Percentiles rank a stretch among this genome's conserved stretches.
Evolutionary conservation across 768 basidiomycete species (phyloP).

Genomic region (Nevesoporus exiguus): DNA sequence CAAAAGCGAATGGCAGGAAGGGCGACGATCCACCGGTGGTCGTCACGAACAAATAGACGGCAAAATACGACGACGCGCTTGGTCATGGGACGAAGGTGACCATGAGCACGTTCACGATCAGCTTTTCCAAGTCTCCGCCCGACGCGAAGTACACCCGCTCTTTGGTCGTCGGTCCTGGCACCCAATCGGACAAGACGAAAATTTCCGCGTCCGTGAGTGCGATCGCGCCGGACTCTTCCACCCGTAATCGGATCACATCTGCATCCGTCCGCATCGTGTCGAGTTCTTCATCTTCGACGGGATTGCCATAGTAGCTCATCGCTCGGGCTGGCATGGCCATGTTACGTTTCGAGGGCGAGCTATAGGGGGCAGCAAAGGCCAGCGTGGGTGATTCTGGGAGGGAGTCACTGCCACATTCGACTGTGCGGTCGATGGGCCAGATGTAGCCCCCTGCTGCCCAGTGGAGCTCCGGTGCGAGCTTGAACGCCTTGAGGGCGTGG

Average conservation of each 20-base stretch:
- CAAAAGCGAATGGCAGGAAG: not conserved
- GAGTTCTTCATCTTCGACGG: slow-evolving; percentile 36
- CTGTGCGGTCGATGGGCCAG: slow-evolving; percentile 70
- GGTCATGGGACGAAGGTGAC: slow-evolving; percentile 64
- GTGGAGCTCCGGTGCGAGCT: slow-evolving; percentile 68
- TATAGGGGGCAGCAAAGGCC: slow-evolving; percentile 22
- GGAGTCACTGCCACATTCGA: slow-evolving; percentile 56
- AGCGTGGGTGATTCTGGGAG: slow-evolving; percentile 26
- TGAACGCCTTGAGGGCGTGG: slow-evolving; percentile 73
- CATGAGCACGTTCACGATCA: slow-evolving; percentile 72
- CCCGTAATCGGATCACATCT: slow-evolving; percentile 46
- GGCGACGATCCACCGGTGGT: slow-evolving; percentile 3
- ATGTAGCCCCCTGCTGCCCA: slow-evolving; percentile 83
- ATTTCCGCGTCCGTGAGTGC: slow-evolving; percentile 62
- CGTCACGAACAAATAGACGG: not conserved
- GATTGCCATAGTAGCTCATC: slow-evolving; percentile 44
- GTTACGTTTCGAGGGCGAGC: slow-evolving; percentile 21
- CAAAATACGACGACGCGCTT: too few relatives aligned
- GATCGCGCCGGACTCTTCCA: slow-evolving; percentile 68
- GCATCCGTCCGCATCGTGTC: slow-evolving; percentile 28
- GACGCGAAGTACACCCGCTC: slow-evolving; percentile 69
- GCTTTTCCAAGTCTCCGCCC: slow-evolving; percentile 62
- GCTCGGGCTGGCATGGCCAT: slow-evolving; percentile 36
- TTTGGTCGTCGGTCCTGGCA: slow-evolving; percentile 49
- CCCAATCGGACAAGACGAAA: slow-evolving; percentile 52